Conservation (phyloP, 2,329 filamentous ascomycete genomes). For the Berkeleyomyces basicola region DNA sequence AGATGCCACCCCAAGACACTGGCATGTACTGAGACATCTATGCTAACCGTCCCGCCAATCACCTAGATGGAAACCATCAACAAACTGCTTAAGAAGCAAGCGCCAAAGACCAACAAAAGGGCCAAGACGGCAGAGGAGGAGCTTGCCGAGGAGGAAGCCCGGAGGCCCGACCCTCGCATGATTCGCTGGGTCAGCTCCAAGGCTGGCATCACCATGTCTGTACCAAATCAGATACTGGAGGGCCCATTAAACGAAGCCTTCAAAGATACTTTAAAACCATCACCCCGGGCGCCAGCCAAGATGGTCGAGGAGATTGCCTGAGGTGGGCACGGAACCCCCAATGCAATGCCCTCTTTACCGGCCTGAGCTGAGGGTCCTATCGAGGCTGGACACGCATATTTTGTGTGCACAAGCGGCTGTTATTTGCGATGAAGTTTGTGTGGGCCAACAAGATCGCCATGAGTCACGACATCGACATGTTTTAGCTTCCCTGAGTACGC, state of each 20-base stretch:
- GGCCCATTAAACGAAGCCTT: slow-evolving; percentile 47
- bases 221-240: slow-evolving; percentile 52
- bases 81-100: slow-evolving; percentile 73
- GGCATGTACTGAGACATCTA: not conserved
- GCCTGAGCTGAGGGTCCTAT: no score
- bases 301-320: slow-evolving; percentile 39
- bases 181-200: slow-evolving; percentile 56
- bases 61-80: slow-evolving; percentile 75
- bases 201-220: slow-evolving; percentile 43
- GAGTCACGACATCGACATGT: no score
- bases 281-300: slow-evolving; percentile 21
- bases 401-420: no score
- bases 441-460: no score
- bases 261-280: slow-evolving; percentile 15
- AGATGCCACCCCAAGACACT: not conserved
- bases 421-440: no score
- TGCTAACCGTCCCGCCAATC: not conserved
- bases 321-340: not conserved
- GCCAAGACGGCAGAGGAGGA: slow-evolving; percentile 23
- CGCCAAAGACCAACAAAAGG: slow-evolving; percentile 52
- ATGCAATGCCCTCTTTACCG: not conserved
- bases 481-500: no score
- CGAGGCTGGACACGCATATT: not conserved
- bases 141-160: slow-evolving; percentile 30
- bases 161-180: slow-evolving; percentile 42